These are phyloP conservation scores for Lonicera japonica DNA, from an alignment of 129 eudicot species.

Conservation along the genomic window DNA sequence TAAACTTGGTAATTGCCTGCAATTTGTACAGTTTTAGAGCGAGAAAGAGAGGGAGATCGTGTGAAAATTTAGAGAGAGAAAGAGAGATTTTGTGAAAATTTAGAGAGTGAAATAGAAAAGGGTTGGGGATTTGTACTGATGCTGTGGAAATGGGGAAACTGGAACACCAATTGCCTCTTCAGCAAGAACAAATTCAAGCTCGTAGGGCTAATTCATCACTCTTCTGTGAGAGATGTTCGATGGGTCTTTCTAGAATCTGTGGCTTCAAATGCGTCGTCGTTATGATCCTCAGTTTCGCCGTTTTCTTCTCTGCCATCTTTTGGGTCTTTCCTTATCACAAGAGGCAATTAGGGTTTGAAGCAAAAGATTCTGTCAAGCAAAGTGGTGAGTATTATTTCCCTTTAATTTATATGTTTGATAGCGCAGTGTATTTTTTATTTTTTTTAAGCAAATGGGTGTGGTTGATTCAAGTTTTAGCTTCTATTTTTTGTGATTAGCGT, in stretches of 20 bases:
- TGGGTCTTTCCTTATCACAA: constrained; percentile 38
- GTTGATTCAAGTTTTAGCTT: too few species aligned
- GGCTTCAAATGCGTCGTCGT: constrained; percentile 50
- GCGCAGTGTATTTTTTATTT: too few species aligned
- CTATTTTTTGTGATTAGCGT: background rate
- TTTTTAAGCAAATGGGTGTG: too few species aligned
- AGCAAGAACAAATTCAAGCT: constrained; percentile 19
- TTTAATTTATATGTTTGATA: background rate
- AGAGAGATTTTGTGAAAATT: background rate
- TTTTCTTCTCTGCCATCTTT: constrained; percentile 43
- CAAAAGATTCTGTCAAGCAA: constrained; percentile 38
- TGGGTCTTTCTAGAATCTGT: constrained; percentile 20
- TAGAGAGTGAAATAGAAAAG: background rate
- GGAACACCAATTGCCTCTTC: constrained; percentile 42
- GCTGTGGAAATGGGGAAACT: constrained; percentile 81
- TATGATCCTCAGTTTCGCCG: constrained; percentile 39
- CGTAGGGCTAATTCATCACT: constrained; percentile 16
- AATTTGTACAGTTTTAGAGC: background rate
- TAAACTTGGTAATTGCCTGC: too few species aligned
- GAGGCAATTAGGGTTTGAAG: constrained; percentile 43
- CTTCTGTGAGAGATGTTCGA: constrained; percentile 30
- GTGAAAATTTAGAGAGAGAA: background rate
- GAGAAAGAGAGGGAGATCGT: constrained; percentile 15
- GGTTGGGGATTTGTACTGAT: constrained; percentile 38
- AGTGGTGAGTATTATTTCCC: constrained; percentile 33